Percentiles rank a stretch among this genome's conserved stretches.
phyloP scores from a whole-genome alignment of 441 rosid species.

The Gossypium trilobum region DNA sequence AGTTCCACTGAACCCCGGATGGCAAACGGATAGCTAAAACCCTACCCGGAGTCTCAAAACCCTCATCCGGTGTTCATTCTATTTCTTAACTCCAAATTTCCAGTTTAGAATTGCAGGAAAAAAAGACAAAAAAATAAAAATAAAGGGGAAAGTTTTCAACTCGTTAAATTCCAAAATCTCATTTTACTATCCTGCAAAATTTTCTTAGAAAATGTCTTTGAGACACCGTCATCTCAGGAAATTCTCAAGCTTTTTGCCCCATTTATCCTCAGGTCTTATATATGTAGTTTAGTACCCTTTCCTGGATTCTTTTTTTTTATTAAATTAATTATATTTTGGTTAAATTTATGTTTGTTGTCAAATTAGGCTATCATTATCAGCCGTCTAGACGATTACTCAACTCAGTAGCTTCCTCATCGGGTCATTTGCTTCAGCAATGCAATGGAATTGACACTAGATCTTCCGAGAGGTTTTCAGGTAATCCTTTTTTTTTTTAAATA shows the following conservation, averaged over 20 bases:
- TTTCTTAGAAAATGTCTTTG: slow-evolving; percentile 27
- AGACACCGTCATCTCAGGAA: slow-evolving; percentile 28
- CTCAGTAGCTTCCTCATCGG: slow-evolving; percentile 17
- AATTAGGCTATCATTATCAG: slow-evolving; percentile 25
- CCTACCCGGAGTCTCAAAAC: slow-evolving; percentile 15
- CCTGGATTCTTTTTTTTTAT: background rate
- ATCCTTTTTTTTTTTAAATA: background rate
- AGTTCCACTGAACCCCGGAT: background rate
- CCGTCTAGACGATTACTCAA: slow-evolving; percentile 17
- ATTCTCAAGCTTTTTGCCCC: slow-evolving; percentile 32
- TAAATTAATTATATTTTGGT: background rate
- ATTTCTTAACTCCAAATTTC: background rate
- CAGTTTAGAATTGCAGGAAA: background rate
- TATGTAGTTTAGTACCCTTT: background rate
- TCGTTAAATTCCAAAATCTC: background rate
- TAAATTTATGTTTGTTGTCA: background rate
- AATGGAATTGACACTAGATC: slow-evolving; percentile 9
- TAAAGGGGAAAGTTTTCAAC: background rate
- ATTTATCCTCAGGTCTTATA: slow-evolving; percentile 34
- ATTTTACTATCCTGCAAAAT: background rate
- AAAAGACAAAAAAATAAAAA: background rate
- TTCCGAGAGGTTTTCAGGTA: slow-evolving; percentile 34
- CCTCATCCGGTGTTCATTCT: background rate
- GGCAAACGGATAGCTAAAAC: slow-evolving; percentile 23
- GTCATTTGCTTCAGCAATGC: slow-evolving; percentile 16